Conservation (phyloP, 2,329 filamentous ascomycete genomes). For the Cercospora zeina region DNA sequence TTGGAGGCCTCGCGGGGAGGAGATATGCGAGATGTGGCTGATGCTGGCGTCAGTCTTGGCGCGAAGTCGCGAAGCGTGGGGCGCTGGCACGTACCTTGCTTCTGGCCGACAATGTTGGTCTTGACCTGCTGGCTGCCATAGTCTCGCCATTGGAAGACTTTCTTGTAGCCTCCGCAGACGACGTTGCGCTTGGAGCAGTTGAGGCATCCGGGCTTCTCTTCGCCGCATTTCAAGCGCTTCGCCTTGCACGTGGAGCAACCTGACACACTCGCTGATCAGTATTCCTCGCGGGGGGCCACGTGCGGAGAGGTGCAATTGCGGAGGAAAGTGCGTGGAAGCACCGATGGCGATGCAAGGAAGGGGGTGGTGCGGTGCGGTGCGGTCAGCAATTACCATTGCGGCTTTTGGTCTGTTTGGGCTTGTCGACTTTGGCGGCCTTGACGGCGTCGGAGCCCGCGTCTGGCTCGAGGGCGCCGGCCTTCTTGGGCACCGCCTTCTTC, state of each 20-base stretch:
- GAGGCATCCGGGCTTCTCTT: slow-evolving; percentile 57
- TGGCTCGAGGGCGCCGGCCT: slow-evolving; percentile 24
- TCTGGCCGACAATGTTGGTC: slow-evolving; percentile 44
- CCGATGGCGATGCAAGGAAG: slow-evolving; percentile 8
- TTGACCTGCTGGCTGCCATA: slow-evolving; percentile 50
- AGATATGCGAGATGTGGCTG: slow-evolving; percentile 18
- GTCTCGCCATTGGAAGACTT: slow-evolving; percentile 73
- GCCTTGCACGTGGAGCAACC: slow-evolving; percentile 73
- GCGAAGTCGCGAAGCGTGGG: not conserved
- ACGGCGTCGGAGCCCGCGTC: slow-evolving; percentile 23
- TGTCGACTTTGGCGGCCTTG: slow-evolving; percentile 48
- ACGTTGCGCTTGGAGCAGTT: slow-evolving; percentile 59
- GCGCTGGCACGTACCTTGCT: slow-evolving; percentile 16
- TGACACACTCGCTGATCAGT: slow-evolving; percentile 42
- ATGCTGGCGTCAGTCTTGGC: slow-evolving; percentile 14
- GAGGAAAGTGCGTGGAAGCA: not conserved
- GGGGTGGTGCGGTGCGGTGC: slow-evolving; percentile 13
- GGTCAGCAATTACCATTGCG: slow-evolving; percentile 63
- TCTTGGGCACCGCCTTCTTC: slow-evolving; percentile 31
- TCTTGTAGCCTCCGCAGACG: slow-evolving; percentile 69
- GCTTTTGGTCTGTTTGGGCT: slow-evolving; percentile 73
- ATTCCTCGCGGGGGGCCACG: slow-evolving; percentile 14
- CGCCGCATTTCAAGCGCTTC: slow-evolving; percentile 72
- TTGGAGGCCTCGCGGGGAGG: slow-evolving; percentile 6
- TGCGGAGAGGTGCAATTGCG: not conserved